Evolutionary conservation across 2,329 filamentous ascomycete genomes (phyloP).

Genomic region (Chrysosporium queenslandicum): DNA sequence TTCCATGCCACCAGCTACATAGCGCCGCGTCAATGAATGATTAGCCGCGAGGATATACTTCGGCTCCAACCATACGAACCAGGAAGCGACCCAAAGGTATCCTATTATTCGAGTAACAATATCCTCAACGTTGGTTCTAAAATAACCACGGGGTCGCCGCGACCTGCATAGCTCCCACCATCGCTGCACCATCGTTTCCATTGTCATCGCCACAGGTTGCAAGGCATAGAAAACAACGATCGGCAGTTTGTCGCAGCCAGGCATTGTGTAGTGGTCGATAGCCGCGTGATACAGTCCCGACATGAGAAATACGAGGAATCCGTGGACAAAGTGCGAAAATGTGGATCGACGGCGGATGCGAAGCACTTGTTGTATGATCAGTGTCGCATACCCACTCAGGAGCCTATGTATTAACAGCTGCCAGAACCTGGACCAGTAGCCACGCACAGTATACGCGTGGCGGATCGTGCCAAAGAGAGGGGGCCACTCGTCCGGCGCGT

Average conservation of each 20-base stretch:
- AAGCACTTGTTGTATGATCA: slow-evolving; percentile 2
- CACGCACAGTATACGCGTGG: slow-evolving; percentile 8
- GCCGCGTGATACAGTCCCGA: slow-evolving; percentile 3
- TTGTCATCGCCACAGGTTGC: slow-evolving; percentile 1
- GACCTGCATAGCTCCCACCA: neutral
- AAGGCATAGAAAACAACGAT: slow-evolving; percentile 5
- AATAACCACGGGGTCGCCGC: neutral
- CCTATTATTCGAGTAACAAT: neutral
- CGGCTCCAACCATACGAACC: slow-evolving; percentile 12
- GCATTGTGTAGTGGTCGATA: slow-evolving; percentile 4
- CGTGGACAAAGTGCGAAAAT: slow-evolving; percentile 4
- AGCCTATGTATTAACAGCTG: slow-evolving; percentile 6
- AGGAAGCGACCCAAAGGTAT: slow-evolving; percentile 5
- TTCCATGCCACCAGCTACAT: too few relatives aligned
- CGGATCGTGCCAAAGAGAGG: slow-evolving; percentile 7
- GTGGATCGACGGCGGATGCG: neutral
- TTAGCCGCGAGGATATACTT: slow-evolving; percentile 2
- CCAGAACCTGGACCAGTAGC: slow-evolving; percentile 11
- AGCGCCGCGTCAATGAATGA: neutral
- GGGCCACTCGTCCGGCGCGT: slow-evolving; percentile 8
- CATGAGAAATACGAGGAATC: slow-evolving; percentile 1
- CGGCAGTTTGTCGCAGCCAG: neutral
- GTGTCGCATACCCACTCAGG: neutral
- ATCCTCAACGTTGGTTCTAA: neutral
- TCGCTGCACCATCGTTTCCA: neutral